A percentile compares a stretch with the other conserved stretches of the same genome.
Conservation (phyloP, 2,329 filamentous ascomycete genomes). For the Chrysosporium keratinophilum region DNA sequence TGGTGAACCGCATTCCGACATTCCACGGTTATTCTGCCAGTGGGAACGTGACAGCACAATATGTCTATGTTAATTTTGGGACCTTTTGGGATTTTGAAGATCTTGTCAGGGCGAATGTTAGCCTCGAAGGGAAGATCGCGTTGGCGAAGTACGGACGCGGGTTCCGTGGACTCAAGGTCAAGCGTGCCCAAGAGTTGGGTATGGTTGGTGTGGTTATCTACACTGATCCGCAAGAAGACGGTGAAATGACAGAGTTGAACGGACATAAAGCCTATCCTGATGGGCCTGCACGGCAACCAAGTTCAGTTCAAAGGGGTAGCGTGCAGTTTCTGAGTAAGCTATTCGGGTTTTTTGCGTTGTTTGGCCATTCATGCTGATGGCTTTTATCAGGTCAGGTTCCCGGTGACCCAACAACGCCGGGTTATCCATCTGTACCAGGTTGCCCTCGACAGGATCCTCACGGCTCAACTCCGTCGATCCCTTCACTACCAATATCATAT, state of each 20-base stretch:
- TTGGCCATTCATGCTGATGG: neutral
- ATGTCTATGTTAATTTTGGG: conserved; percentile 86
- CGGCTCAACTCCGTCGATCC: conserved; percentile 66
- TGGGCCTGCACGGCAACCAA: conserved; percentile 77
- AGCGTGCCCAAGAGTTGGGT: conserved; percentile 80
- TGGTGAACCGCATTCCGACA: conserved; percentile 65
- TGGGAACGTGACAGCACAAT: conserved; percentile 79
- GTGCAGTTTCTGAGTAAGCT: conserved; percentile 67
- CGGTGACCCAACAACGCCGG: conserved; percentile 79
- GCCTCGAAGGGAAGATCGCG: conserved; percentile 73
- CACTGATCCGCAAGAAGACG: conserved; percentile 82
- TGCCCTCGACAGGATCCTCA: conserved; percentile 63
- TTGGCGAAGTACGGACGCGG: conserved; percentile 75
- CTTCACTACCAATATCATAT: conserved; percentile 86
- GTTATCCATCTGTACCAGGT: conserved; percentile 88
- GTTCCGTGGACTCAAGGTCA: conserved; percentile 85
- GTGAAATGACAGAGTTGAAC: conserved; percentile 67
- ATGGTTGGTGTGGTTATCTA: conserved; percentile 81
- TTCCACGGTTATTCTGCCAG: conserved; percentile 93
- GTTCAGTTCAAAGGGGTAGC: conserved; percentile 81
- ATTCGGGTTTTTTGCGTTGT: neutral
- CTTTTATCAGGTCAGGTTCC: conserved; percentile 44
- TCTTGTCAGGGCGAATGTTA: conserved; percentile 61
- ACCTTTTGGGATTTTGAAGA: conserved; percentile 80
- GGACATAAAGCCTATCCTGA: conserved; percentile 70